These are phyloP conservation scores for Colletotrichum siamense DNA, from an alignment of 2,329 filamentous ascomycete species.

Conservation along the genomic window DNA sequence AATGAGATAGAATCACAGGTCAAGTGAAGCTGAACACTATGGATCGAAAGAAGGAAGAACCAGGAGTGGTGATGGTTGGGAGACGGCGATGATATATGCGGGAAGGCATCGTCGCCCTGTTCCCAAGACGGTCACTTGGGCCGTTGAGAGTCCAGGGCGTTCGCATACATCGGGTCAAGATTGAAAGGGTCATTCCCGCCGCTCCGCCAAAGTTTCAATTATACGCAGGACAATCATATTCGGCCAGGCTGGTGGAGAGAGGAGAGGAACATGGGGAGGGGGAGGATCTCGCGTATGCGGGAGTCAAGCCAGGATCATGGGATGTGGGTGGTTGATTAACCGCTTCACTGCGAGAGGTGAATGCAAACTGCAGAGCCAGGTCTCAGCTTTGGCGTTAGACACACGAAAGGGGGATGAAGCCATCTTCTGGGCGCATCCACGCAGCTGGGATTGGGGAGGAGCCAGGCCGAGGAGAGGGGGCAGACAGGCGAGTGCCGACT, in stretches of 20 bases:
- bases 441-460: background rate
- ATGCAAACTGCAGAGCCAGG: background rate
- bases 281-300: slow-evolving; percentile 19
- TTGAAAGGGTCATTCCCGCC: slow-evolving; percentile 14
- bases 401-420: background rate
- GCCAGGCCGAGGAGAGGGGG: background rate
- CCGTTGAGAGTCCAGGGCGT: background rate
- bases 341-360: background rate
- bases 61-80: background rate
- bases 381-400: background rate
- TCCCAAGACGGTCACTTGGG: slow-evolving; percentile 7
- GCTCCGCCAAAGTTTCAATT: slow-evolving; percentile 23
- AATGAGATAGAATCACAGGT: slow-evolving; percentile 22
- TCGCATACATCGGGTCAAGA: slow-evolving; percentile 10
- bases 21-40: slow-evolving; percentile 22
- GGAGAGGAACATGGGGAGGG: background rate
- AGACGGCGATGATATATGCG: slow-evolving; percentile 10
- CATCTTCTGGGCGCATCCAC: background rate
- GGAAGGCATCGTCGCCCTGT: background rate
- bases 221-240: slow-evolving; percentile 18
- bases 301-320: slow-evolving; percentile 1
- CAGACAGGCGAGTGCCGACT: slow-evolving; percentile 8
- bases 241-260: slow-evolving; percentile 4
- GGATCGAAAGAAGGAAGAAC: background rate
- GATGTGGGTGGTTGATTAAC: slow-evolving; percentile 1